A percentile compares a stretch with the other conserved stretches of the same genome.
phyloP scores from a whole-genome alignment of 2,329 filamentous ascomycete species.

The Pyrenophora teres region DNA sequence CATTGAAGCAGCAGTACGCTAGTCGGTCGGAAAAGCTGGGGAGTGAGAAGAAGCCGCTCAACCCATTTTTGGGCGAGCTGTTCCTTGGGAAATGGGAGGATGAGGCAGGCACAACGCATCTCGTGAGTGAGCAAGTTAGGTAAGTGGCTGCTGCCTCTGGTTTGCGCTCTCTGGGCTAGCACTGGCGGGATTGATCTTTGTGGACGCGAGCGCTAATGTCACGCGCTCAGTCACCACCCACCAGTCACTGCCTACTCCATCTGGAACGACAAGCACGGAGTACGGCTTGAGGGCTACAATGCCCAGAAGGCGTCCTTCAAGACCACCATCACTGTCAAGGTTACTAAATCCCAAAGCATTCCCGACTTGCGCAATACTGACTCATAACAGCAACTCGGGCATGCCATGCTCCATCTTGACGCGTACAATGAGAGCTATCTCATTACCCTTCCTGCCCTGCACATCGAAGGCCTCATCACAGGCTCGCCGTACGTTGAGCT shows the following conservation, averaged over 20 bases:
- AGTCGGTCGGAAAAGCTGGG: constrained; percentile 77
- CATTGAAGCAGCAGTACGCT: constrained; percentile 83
- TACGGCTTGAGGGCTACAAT: constrained; percentile 82
- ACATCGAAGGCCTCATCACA: constrained; percentile 91
- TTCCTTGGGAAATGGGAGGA: constrained; percentile 93
- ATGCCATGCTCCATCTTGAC: constrained; percentile 80
- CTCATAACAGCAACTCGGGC: constrained; percentile 70
- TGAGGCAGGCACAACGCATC: constrained; percentile 76
- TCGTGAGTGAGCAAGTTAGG: constrained; percentile 94
- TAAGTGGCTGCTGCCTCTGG: constrained; percentile 35
- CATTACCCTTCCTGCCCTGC: constrained; percentile 86
- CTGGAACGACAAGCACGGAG: constrained; percentile 80
- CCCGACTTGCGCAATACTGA: constrained; percentile 5
- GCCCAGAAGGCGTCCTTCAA: constrained; percentile 95
- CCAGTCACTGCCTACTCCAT: constrained; percentile 95
- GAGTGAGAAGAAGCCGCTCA: constrained; percentile 96
- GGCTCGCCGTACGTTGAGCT: constrained; percentile 89
- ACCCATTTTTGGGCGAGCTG: constrained; percentile 93
- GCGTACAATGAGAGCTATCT: constrained; percentile 73
- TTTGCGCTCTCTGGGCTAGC: neutral
- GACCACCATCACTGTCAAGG: constrained; percentile 88
- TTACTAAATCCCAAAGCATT: neutral
- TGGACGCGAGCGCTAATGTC: constrained; percentile 12
- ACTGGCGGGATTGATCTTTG: neutral
- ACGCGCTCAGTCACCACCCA: constrained; percentile 72